phyloP scores from a whole-genome alignment of 352 stramenopile genomes.

The Pythium coloratum region DNA sequence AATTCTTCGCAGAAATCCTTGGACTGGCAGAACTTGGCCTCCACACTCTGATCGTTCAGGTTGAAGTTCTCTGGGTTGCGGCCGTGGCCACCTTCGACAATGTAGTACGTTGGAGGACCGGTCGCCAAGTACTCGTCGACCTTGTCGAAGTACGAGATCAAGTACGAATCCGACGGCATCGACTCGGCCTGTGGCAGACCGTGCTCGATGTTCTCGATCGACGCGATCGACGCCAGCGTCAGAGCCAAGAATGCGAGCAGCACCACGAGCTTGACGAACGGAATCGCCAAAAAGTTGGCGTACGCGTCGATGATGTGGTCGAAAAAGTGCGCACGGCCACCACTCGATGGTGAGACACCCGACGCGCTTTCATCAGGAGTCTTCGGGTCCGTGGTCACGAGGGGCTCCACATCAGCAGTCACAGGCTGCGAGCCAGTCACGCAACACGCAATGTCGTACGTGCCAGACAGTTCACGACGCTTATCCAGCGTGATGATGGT shows the following conservation, averaged over 20 bases:
- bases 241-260: constrained; percentile 49
- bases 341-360: no score
- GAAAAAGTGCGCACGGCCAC: constrained; percentile 32
- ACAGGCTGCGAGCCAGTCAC: background rate
- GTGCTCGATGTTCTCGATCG: constrained; percentile 51
- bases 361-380: background rate
- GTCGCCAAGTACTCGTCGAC: constrained; percentile 49
- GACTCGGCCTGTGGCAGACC: constrained; percentile 53
- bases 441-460: constrained; percentile 65
- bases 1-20: constrained; percentile 56
- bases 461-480: constrained; percentile 56
- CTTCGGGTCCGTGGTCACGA: background rate
- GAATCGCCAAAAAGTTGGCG: constrained; percentile 37
- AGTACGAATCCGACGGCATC: constrained; percentile 58
- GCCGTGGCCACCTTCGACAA: constrained; percentile 63
- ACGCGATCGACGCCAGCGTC: constrained; percentile 52
- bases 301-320: constrained; percentile 46
- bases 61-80: constrained; percentile 47
- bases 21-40: constrained; percentile 59
- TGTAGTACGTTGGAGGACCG: constrained; percentile 60
- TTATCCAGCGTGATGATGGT: constrained; percentile 67
- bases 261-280: constrained; percentile 56
- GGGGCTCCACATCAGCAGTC: background rate
- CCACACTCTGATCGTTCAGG: constrained; percentile 30
- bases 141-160: constrained; percentile 52